phyloP scores from a whole-genome alignment of 2,329 filamentous ascomycete genomes.

The Clarireedia paspali region DNA sequence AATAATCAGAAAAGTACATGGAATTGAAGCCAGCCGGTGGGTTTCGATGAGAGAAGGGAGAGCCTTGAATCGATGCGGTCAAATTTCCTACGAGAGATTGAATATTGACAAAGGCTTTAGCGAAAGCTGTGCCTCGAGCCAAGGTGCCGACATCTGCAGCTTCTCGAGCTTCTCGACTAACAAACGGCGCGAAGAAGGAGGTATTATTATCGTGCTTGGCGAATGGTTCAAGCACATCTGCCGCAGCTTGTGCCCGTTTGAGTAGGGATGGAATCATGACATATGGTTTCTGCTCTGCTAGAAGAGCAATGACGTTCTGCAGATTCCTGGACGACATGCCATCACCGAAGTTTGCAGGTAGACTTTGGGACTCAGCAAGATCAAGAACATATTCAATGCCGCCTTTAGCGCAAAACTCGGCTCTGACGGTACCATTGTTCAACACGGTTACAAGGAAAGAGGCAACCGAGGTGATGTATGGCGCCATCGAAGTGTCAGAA shows the following conservation, averaged over 20 bases:
- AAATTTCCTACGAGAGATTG: constrained; percentile 72
- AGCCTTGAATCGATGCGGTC: constrained; percentile 63
- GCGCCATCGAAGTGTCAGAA: constrained; percentile 23
- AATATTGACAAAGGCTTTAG: constrained; percentile 70
- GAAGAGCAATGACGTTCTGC: constrained; percentile 63
- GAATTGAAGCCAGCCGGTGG: constrained; percentile 56
- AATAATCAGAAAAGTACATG: constrained; percentile 80
- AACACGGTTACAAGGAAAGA: constrained; percentile 56
- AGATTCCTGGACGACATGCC: constrained; percentile 61
- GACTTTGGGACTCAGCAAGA: constrained; percentile 71
- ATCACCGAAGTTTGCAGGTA: constrained; percentile 66
- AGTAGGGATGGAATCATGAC: constrained; percentile 76
- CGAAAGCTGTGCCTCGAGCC: constrained; percentile 62
- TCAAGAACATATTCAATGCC: constrained; percentile 81
- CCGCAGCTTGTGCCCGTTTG: constrained; percentile 60
- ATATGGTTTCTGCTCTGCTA: constrained; percentile 75
- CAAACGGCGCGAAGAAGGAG: constrained; percentile 65
- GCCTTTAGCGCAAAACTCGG: constrained; percentile 65
- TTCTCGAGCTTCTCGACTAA: constrained; percentile 37
- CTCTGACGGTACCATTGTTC: constrained; percentile 24
- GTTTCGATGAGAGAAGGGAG: constrained; percentile 47
- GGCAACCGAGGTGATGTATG: constrained; percentile 66
- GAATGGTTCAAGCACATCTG: constrained; percentile 62
- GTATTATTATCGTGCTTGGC: constrained; percentile 39
- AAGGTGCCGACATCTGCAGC: constrained; percentile 36